Evolutionary conservation across 768 basidiomycete species (phyloP), one percentile per base, ranked within the genome.

Genomic region (Artomyces pyxidatus): DNA sequence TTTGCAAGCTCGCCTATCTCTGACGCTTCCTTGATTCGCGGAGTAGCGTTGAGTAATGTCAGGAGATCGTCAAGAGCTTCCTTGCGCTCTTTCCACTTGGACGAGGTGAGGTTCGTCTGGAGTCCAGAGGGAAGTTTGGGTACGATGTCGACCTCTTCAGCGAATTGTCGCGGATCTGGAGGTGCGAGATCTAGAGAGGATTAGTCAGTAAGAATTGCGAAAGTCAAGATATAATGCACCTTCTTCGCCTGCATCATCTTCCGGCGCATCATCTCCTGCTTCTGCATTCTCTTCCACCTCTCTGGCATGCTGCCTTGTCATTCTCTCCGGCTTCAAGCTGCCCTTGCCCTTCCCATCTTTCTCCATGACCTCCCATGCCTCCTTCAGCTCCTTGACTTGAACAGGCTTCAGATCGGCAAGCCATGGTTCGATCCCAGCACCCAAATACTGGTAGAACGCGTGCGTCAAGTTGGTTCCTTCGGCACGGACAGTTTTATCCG

Each of bases 41-140:
- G 82, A 3, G 84, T 76, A 7, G 79, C 69, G 46, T 77, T 77
- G 26, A 98, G 67, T 29, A 90, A 67, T 2, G 77, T 76, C 39
- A 81, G 72, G 21, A 95, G 73, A 23, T 90, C 89, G 55, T 96
- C 93, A 27, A 98, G 71, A 2, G 79, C 87, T 58, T 94, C 88
- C 61, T 97, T 93, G 35, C 91, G 80, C 56, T 99, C 96, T 61
- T 99, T 98, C 96, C 96, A 99, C 66, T 98, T 97, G 0, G 90
- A 81, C 4, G 96, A 98, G 21, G 82, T 77, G 43, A 99, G 73
- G 44, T 76, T 71, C 2, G 81, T 71, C 50, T 88, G 80, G 52
- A 97, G 72, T 48, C 83, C 82, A 3, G 78, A 63, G 0, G 96
- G 87, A 37, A 97, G 73, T 55, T 85, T 84, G 2, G 80, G 65